phyloP scores from a whole-genome alignment of 306 rosid genomes.

The Fragaria nilgerrensis region DNA sequence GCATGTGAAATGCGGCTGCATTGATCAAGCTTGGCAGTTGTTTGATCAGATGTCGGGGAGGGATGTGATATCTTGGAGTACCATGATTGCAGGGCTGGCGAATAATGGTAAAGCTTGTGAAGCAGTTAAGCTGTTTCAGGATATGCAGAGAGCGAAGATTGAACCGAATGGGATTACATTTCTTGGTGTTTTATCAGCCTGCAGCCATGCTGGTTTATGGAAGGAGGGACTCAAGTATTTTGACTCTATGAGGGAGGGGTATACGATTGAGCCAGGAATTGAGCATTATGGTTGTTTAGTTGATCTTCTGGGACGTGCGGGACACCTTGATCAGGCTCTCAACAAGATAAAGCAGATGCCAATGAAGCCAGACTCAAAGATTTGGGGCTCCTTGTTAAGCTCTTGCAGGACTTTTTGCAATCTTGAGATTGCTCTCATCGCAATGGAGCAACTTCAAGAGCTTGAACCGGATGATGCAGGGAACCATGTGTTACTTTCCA shows the following conservation, averaged over 20 bases:
- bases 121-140: conserved; percentile 61
- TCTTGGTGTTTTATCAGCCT: conserved; percentile 69
- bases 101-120: conserved; percentile 60
- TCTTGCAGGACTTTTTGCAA: conserved; percentile 67
- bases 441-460: conserved; percentile 57
- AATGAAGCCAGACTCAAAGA: conserved; percentile 62
- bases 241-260: conserved; percentile 46
- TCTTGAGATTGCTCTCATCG: conserved; percentile 57
- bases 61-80: conserved; percentile 88
- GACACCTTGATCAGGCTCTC: conserved; percentile 62
- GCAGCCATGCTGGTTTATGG: conserved; percentile 71
- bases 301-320: conserved; percentile 77
- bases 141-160: conserved; percentile 44
- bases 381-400: conserved; percentile 81
- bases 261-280: conserved; percentile 44
- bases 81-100: conserved; percentile 67
- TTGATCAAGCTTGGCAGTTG: conserved; percentile 56
- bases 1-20: conserved; percentile 77
- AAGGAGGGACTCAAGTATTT: conserved; percentile 61
- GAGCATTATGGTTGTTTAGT: conserved; percentile 83
- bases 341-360: conserved; percentile 59
- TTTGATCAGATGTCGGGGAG: conserved; percentile 45
- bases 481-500: conserved; percentile 74
- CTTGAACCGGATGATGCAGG: conserved; percentile 84
- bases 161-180: conserved; percentile 71